Percentiles rank a stretch among this genome's conserved stretches.
Evolutionary conservation across 352 stramenopile species (phyloP).

Genomic region (Pythium chondricola): DNA sequence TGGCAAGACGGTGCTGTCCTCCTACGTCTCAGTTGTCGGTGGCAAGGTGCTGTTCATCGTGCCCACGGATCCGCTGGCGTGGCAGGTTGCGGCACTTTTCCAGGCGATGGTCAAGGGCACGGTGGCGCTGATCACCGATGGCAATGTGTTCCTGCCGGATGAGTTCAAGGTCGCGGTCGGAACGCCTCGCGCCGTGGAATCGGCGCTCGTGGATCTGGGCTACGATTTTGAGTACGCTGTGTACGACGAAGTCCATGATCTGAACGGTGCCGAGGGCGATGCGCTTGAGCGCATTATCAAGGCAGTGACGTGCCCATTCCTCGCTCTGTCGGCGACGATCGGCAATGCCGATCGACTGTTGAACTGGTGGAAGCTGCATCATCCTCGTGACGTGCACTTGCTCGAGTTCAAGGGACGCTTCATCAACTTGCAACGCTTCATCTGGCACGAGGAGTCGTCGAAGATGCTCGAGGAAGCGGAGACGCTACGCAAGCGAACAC

Average conservation of each 20-base stretch:
- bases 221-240: constrained; percentile 98
- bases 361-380: constrained; percentile 93
- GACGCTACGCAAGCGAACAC: constrained; percentile 26
- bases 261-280: constrained; percentile 96
- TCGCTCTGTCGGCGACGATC: constrained; percentile 98
- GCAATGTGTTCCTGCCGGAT: constrained; percentile 73
- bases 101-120: constrained; percentile 96
- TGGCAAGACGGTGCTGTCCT: constrained; percentile 94
- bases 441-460: constrained; percentile 76
- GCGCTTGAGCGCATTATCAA: constrained; percentile 95
- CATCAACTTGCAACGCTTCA: constrained; percentile 97
- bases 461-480: constrained; percentile 25
- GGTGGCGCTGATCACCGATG: constrained; percentile 94
- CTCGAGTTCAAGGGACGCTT: constrained; percentile 96
- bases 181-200: constrained; percentile 94
- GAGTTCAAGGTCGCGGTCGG: constrained; percentile 92
- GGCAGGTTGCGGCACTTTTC: constrained; percentile 98
- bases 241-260: constrained; percentile 97
- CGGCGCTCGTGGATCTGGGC: constrained; percentile 82
- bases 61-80: constrained; percentile 96
- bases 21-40: constrained; percentile 75
- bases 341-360: constrained; percentile 93
- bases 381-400: constrained; percentile 81
- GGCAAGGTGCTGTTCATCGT: constrained; percentile 87
- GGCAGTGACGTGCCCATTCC: constrained; percentile 92